Conservation (phyloP, 768 basidiomycete species). For the Steccherinum ochraceum region DNA sequence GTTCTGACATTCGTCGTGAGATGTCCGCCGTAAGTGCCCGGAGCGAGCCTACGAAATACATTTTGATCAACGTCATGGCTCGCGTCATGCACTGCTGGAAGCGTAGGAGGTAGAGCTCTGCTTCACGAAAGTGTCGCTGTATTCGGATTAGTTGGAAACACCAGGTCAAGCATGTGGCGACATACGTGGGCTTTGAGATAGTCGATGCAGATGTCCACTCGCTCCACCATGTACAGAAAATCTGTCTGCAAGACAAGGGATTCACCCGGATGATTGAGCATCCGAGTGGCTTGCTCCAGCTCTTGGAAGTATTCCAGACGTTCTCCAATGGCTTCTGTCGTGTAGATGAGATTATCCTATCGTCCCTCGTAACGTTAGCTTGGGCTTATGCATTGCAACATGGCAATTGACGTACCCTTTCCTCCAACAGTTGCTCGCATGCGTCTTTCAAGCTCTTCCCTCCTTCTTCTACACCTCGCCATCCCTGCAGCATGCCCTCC, state of each 20-base stretch:
- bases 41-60: conserved; percentile 88
- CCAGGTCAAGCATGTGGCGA: conserved; percentile 4
- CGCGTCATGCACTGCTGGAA: conserved; percentile 99
- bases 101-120: conserved; percentile 90
- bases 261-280: conserved; percentile 92
- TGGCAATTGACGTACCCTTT: conserved; percentile 55
- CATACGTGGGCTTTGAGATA: conserved; percentile 84
- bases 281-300: conserved; percentile 85
- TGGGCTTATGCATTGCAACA: not conserved
- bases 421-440: conserved; percentile 83
- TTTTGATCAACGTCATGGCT: conserved; percentile 96
- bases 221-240: conserved; percentile 94
- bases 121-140: conserved; percentile 87
- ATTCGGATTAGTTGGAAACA: not conserved
- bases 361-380: not conserved
- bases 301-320: conserved; percentile 92
- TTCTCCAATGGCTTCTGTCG: conserved; percentile 77
- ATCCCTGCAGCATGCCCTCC: conserved; percentile 74
- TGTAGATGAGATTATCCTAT: conserved; percentile 70
- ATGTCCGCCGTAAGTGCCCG: conserved; percentile 76
- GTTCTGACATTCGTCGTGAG: conserved; percentile 66
- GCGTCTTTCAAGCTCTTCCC: conserved; percentile 87
- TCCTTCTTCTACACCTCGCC: conserved; percentile 88
- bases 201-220: conserved; percentile 90
- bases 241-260: conserved; percentile 85